These are phyloP conservation scores for Blastocystis sp. DNA, from an alignment of 352 stramenopile species.

Conservation along the genomic window DNA sequence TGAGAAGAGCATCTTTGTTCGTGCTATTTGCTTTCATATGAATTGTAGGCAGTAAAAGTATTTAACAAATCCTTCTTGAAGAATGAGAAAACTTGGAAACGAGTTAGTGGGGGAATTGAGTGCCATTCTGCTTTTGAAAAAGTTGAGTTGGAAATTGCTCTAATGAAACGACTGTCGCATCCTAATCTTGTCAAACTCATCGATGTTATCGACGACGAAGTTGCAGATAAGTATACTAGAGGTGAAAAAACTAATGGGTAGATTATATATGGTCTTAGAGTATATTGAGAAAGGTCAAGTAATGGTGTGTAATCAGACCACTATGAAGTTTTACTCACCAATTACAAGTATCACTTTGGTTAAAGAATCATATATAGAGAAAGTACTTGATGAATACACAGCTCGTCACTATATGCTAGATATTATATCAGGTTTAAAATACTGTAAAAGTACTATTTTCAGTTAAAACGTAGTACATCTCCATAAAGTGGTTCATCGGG, in stretches of 20 bases:
- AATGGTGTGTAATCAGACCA: constrained; percentile 29
- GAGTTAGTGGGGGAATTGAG: constrained; percentile 26
- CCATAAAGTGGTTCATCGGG: constrained; percentile 82
- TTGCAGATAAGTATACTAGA: constrained; percentile 15
- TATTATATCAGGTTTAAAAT: constrained; percentile 66
- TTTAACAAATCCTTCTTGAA: constrained; percentile 68
- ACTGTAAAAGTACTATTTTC: not conserved
- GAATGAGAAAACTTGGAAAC: constrained; percentile 66
- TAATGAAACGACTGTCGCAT: constrained; percentile 86
- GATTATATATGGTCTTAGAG: constrained; percentile 80
- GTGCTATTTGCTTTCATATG: not conserved
- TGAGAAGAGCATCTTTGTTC: constrained; percentile 2
- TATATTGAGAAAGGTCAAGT: constrained; percentile 61
- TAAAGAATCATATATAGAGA: not conserved
- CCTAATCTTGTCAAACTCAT: constrained; percentile 83
- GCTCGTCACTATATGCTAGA: constrained; percentile 45
- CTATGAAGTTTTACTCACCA: constrained; percentile 1
- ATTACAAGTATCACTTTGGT: constrained; percentile 24
- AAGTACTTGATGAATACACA: constrained; percentile 12
- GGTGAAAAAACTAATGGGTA: constrained; percentile 75
- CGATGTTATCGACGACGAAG: constrained; percentile 82
- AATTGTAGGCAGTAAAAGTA: constrained; percentile 57
- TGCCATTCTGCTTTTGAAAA: constrained; percentile 57
- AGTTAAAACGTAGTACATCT: constrained; percentile 27
- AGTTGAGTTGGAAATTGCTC: constrained; percentile 76